Conservation (phyloP, 805 yeast species). For the Wickerhamiella occidentalis region DNA sequence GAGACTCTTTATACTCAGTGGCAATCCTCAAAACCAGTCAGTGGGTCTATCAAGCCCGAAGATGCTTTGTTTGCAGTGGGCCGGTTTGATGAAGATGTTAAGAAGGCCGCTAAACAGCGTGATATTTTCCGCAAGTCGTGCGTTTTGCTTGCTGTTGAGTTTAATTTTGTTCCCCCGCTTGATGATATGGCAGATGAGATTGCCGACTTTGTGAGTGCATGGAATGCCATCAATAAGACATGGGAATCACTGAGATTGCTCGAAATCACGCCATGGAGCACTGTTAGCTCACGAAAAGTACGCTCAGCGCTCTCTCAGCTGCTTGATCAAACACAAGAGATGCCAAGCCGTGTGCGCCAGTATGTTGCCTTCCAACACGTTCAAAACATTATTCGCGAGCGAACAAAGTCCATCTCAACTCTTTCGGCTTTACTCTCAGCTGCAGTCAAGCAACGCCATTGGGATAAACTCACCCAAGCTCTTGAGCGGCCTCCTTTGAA, state of each 20-base stretch:
- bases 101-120: conserved; percentile 14
- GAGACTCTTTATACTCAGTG: conserved; percentile 33
- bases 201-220: conserved; percentile 44
- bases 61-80: conserved; percentile 22
- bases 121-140: conserved; percentile 28
- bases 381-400: conserved; percentile 35
- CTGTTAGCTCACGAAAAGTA: conserved; percentile 35
- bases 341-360: conserved; percentile 50
- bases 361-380: conserved; percentile 56
- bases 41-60: conserved; percentile 23
- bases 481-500: conserved; percentile 23
- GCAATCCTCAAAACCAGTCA: conserved; percentile 29
- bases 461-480: conserved; percentile 35
- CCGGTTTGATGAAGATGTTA: conserved; percentile 22
- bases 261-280: conserved; percentile 38
- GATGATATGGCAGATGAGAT: conserved; percentile 37
- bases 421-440: conserved; percentile 42
- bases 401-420: conserved; percentile 31
- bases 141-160: conserved; percentile 27
- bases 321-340: conserved; percentile 34
- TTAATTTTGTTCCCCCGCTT: conserved; percentile 23
- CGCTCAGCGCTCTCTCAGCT: conserved; percentile 42
- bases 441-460: conserved; percentile 52
- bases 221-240: conserved; percentile 47
- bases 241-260: conserved; percentile 37